Conservation (phyloP, 257 asterid species). For the Paraleonurus japonicus region DNA sequence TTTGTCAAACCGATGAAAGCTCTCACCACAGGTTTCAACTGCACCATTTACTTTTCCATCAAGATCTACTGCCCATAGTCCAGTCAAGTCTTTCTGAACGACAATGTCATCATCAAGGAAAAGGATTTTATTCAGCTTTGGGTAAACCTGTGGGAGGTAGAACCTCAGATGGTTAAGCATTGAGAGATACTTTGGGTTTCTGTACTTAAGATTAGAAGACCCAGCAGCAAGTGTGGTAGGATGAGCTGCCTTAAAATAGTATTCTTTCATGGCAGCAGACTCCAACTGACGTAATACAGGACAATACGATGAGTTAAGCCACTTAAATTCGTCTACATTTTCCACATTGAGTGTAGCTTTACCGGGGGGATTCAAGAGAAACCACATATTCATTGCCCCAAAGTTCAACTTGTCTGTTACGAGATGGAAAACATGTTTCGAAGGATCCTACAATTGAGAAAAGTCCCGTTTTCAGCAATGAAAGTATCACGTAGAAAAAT, state of each 20-base stretch:
- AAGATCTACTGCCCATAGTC: constrained; percentile 84
- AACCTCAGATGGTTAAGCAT: constrained; percentile 98
- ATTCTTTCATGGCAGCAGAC: constrained; percentile 97
- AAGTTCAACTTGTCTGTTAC: constrained; percentile 97
- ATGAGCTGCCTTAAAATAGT: constrained; percentile 95
- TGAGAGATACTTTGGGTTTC: constrained; percentile 97
- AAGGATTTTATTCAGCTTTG: constrained; percentile 88
- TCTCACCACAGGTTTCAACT: constrained; percentile 97
- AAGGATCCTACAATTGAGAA: constrained; percentile 75
- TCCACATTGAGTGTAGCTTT: constrained; percentile 96
- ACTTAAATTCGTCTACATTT: constrained; percentile 92
- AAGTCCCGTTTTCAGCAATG: constrained; percentile 5
- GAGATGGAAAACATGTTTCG: constrained; percentile 93
- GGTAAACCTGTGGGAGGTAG: constrained; percentile 95
- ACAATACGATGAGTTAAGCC: constrained; percentile 96
- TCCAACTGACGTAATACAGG: constrained; percentile 89
- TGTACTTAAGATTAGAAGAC: constrained; percentile 90
- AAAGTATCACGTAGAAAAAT: not conserved
- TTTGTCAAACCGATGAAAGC: constrained; percentile 96
- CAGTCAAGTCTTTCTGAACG: constrained; percentile 97
- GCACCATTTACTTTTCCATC: constrained; percentile 97
- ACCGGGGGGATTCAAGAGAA: constrained; percentile 95
- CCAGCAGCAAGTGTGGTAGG: constrained; percentile 87
- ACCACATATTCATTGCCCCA: constrained; percentile 99
- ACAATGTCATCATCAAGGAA: constrained; percentile 98